Evolutionary conservation across 768 basidiomycete genomes (phyloP), one percentile per base, ranked within the genome.

Genomic region (Cystofilobasidium bisporidii): DNA sequence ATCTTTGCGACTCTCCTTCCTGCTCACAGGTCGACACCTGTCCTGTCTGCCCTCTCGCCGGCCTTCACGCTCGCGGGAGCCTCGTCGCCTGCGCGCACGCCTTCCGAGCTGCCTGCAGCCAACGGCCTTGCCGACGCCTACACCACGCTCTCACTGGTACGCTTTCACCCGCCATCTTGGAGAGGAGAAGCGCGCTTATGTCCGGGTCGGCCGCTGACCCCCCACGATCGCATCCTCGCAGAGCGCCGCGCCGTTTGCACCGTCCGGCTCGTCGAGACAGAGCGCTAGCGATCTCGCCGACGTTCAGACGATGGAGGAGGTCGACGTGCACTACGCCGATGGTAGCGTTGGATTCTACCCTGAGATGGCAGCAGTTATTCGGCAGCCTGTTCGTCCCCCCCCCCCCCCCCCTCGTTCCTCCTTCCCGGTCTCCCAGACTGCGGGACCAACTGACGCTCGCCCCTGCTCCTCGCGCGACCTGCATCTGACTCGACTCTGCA

Each of bases 91-190:
- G 22, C 41, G 8, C 26, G 40, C 11, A 38, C 38, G 15, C 43
- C 55, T 26, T 18, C 30, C 1, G 45, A 28, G 12, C 45, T 38
- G 38, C 55, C 50, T 1, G 11, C 41, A 26, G 50, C 48, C 20
- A 63, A 47, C n/a, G 40, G 61, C n/a, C 38, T 61, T 0, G 32
- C 61, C 36, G 67, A 68, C 26, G 60, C 26, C 1, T 68, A 63
- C 43, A 55, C 67, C n/a, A 61, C 63, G 45, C 62, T 68, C 6
- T 68, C 67, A 6, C 62, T 68, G 11, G 67, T 68, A 30, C 61
- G 67, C 60, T n/a, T 15, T 56, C 24, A 12, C 38, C 38, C n/a
- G n/a, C n/a, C n/a, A n/a, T n/a, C n/a, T n/a, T n/a, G n/a, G n/a
- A n/a, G n/a, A n/a, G n/a, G n/a, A n/a, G n/a, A n/a, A n/a, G n/a